These are phyloP conservation scores for Beauveria rudraprayagi DNA, from an alignment of 2,329 filamentous ascomycete genomes.

Conservation along the genomic window DNA sequence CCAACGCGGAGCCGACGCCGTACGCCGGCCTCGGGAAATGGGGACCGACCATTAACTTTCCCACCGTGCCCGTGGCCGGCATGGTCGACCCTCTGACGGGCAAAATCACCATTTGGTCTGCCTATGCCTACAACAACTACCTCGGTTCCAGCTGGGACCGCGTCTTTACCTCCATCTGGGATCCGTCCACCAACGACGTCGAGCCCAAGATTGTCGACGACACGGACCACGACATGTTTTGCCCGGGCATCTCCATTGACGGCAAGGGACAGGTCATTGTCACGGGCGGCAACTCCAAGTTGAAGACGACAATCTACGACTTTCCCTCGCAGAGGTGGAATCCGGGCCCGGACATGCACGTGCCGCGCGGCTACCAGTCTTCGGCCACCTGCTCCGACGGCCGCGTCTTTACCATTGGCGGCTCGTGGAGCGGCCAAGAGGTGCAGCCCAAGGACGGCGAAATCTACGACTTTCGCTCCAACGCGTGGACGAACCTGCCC, in stretches of 20 bases:
- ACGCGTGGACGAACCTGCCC: slow-evolving; percentile 38
- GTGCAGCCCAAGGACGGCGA: slow-evolving; percentile 47
- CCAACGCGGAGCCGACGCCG: slow-evolving; percentile 17
- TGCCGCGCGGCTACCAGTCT: slow-evolving; percentile 45
- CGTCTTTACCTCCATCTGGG: slow-evolving; percentile 20
- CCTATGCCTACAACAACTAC: slow-evolving; percentile 15
- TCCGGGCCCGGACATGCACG: slow-evolving; percentile 33
- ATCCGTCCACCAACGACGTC: slow-evolving; percentile 23
- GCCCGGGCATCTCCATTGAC: slow-evolving; percentile 45
- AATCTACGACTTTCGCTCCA: slow-evolving; percentile 36
- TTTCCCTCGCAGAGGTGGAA: slow-evolving; percentile 30
- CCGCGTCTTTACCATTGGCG: slow-evolving; percentile 50
- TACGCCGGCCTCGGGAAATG: slow-evolving; percentile 22
- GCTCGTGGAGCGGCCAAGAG: slow-evolving; percentile 37
- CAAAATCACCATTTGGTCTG: slow-evolving; percentile 21
- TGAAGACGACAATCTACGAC: slow-evolving; percentile 41
- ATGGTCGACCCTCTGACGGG: slow-evolving; percentile 20
- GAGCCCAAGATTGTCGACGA: slow-evolving; percentile 22
- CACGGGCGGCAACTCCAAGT: slow-evolving; percentile 43
- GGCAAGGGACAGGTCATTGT: slow-evolving; percentile 42
- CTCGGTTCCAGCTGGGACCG: slow-evolving; percentile 10
- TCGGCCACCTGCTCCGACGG: slow-evolving; percentile 43
- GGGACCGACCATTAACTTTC: slow-evolving; percentile 28
- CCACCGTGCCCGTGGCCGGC: slow-evolving; percentile 27
- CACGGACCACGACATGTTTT: slow-evolving; percentile 48